A percentile compares a stretch with the other conserved stretches of the same genome.
Evolutionary conservation across 306 rosid genomes (phyloP).

Genomic region (Albizia julibrissin): DNA sequence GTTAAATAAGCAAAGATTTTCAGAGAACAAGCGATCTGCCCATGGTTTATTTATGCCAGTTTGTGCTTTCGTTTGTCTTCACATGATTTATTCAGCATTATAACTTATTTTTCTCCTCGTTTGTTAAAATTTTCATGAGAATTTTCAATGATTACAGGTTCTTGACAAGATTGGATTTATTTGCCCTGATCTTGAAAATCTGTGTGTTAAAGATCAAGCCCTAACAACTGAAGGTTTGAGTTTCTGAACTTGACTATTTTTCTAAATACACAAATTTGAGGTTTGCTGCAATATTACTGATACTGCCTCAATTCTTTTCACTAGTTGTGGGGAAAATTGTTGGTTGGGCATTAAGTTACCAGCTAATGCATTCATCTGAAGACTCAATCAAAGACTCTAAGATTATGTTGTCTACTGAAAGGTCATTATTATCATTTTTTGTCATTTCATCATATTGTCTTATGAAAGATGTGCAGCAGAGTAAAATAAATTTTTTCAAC

Average conservation of each 20-base stretch:
- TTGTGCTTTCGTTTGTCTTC: neutral
- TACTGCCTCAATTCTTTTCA: slow-evolving; percentile 5
- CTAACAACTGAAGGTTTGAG: slow-evolving; percentile 72
- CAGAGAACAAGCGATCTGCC: neutral
- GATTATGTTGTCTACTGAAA: slow-evolving; percentile 69
- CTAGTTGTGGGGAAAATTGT: slow-evolving; percentile 83
- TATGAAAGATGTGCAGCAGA: neutral
- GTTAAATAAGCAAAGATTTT: slow-evolving; percentile 3
- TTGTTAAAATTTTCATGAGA: slow-evolving; percentile 33
- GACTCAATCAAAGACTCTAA: slow-evolving; percentile 64
- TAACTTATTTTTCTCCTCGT: neutral
- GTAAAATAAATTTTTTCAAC: neutral
- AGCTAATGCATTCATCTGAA: slow-evolving; percentile 72
- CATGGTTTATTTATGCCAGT: slow-evolving; percentile 4
- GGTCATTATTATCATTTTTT: slow-evolving; percentile 50
- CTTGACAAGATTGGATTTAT: slow-evolving; percentile 65
- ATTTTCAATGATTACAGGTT: slow-evolving; percentile 69
- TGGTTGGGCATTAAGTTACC: slow-evolving; percentile 95
- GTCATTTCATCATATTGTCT: slow-evolving; percentile 9
- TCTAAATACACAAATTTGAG: neutral
- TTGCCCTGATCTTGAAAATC: slow-evolving; percentile 78
- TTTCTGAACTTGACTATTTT: slow-evolving; percentile 26
- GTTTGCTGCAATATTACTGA: slow-evolving; percentile 23
- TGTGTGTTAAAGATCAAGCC: slow-evolving; percentile 78
- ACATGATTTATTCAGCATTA: neutral